Conservation (phyloP, 2,329 filamentous ascomycete species). For the Pseudophaeomoniella oleicola region DNA sequence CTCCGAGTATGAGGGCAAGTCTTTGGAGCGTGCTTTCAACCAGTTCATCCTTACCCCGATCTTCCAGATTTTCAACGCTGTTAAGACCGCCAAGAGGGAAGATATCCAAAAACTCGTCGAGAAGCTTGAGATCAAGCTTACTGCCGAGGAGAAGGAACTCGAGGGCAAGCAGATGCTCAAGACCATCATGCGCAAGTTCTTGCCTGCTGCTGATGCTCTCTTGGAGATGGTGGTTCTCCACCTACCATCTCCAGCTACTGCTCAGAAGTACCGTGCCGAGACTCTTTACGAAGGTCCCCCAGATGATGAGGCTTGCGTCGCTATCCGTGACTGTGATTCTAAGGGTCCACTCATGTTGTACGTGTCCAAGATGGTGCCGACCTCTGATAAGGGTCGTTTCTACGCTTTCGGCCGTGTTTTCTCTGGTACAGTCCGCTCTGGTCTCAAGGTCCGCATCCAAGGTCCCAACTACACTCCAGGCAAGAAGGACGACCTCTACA, state of each 20-base stretch:
- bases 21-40: slow-evolving; percentile 96
- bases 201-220: slow-evolving; percentile 93
- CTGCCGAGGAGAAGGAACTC: slow-evolving; percentile 72
- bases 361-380: slow-evolving; percentile 99
- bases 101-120: slow-evolving; percentile 69
- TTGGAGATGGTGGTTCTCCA: slow-evolving; percentile 99
- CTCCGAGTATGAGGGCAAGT: slow-evolving; percentile 68
- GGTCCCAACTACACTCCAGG: slow-evolving; percentile 96
- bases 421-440: slow-evolving; percentile 91
- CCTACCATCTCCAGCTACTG: slow-evolving; percentile 86
- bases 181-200: slow-evolving; percentile 96
- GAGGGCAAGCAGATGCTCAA: slow-evolving; percentile 98
- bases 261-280: slow-evolving; percentile 95
- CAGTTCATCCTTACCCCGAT: slow-evolving; percentile 99
- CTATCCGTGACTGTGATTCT: slow-evolving; percentile 96
- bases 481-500: slow-evolving; percentile 97
- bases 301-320: slow-evolving; percentile 85
- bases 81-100: slow-evolving; percentile 99
- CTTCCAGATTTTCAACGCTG: slow-evolving; percentile 92
- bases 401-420: slow-evolving; percentile 99
- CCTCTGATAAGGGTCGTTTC: slow-evolving; percentile 99
- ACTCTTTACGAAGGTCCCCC: slow-evolving; percentile 95
- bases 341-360: slow-evolving; percentile 99
- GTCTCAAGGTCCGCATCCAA: slow-evolving; percentile 99
- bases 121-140: slow-evolving; percentile 93